Evolutionary conservation across 495 filamentous ascomycete species (phyloP), one percentile per base, ranked within the genome.

Genomic region (Copromyces sp.): DNA sequence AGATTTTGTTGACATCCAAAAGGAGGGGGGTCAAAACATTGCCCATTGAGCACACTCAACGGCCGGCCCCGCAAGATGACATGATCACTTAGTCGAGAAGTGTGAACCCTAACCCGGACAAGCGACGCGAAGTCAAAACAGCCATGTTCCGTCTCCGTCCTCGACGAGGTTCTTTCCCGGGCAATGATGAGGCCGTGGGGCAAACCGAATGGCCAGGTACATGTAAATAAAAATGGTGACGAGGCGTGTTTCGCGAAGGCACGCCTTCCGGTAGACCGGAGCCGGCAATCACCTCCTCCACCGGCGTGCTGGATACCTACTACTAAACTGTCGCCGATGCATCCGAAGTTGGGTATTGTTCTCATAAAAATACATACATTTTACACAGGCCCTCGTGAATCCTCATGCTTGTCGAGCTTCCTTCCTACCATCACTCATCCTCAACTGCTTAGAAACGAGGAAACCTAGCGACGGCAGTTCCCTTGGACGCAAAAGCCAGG

Each of bases 401-500:
- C 39, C 12, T 14, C 3, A 16, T 14, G 0, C 16, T 42, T 42
- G 4, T 40, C 0, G 16, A 17, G 5, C 42, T 47, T 20, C 44
- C 42, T 47, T 20, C 44, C 9, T 3, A 1, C 44, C 35, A 37
- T 47, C 4, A 24, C 1, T 47, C 4, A 24, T 0, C n/a, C 44
- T 47, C 47, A 12, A 1, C 45, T n/a, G 20, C 35, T 20, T 59
- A 59, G 11, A 65, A 65, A 35, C 53, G 24, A 3, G 53, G 53
- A 5, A 65, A 65, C 53, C 53, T 37, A 8, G 24, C 53, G 0
- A 65, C 53, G 4, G 32, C 53, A 16, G 11, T 65, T 2, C 53
- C 53, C 29, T 65, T 65, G 32, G 24, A 32, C 53, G 53, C 71
- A 69, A 79, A 79, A 17, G 78, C 79, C 74, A 80, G 42, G 8